Conservation (phyloP, 192 early-diverging fungal species). For the Gaertneriomyces semiglobifer region DNA sequence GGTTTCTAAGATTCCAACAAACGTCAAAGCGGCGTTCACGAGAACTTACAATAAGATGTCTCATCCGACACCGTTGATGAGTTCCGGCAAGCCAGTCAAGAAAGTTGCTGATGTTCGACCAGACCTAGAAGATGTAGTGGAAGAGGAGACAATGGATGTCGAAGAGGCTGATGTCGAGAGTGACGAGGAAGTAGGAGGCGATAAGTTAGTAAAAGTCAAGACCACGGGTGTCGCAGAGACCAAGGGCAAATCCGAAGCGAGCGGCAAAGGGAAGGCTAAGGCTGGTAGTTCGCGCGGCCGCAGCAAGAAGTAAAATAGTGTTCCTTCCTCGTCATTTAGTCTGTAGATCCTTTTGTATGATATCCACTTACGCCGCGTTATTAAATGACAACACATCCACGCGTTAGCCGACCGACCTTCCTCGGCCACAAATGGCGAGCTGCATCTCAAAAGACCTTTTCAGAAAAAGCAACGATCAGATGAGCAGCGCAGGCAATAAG, state of each 20-base stretch:
- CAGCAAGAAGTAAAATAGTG: no score
- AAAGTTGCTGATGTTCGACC: constrained; percentile 32
- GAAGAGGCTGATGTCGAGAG: constrained; percentile 54
- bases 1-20: constrained; percentile 54
- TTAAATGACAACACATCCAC: no score
- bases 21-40: constrained; percentile 77
- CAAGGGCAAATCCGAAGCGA: constrained; percentile 5
- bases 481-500: no score
- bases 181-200: constrained; percentile 52
- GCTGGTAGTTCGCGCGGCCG: background rate
- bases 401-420: no score
- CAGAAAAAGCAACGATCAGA: no score
- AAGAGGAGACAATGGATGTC: constrained; percentile 51
- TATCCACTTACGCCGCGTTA: no score
- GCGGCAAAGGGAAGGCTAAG: constrained; percentile 12
- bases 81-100: constrained; percentile 31
- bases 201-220: constrained; percentile 40
- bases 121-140: constrained; percentile 59
- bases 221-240: constrained; percentile 1
- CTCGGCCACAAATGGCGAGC: no score
- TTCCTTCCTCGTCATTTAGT: no score
- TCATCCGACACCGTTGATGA: constrained; percentile 64
- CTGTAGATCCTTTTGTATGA: no score
- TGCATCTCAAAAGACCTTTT: no score
- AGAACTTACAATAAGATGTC: constrained; percentile 46